Conservation (phyloP, 768 basidiomycete species). For the Podaxis pistillaris region DNA sequence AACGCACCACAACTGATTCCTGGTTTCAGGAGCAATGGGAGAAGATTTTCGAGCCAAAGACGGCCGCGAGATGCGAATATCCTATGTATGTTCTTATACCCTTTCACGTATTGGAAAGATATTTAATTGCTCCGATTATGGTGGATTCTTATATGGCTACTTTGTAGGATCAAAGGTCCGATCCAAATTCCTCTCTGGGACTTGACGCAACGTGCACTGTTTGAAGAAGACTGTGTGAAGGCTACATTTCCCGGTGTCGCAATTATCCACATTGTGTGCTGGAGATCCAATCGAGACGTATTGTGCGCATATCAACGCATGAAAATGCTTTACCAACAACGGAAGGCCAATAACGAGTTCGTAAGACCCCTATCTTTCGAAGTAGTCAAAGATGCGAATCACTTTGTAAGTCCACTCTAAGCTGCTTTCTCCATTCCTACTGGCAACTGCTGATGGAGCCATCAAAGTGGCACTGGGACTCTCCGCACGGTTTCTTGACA, state of each 20-base stretch:
- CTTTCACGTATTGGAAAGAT: background rate
- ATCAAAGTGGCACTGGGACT: constrained; percentile 13
- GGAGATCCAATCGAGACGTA: constrained; percentile 23
- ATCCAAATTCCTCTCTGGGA: constrained; percentile 23
- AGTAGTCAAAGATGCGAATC: constrained; percentile 28
- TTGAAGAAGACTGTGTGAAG: constrained; percentile 18
- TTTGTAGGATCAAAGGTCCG: constrained; percentile 19
- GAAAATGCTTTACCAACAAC: constrained; percentile 21
- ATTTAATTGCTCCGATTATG: background rate
- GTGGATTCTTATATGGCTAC: background rate
- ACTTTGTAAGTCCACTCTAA: constrained; percentile 29
- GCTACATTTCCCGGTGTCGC: constrained; percentile 22
- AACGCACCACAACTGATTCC: constrained; percentile 17
- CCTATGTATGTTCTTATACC: constrained; percentile 19
- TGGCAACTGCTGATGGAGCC: background rate
- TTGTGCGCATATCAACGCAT: constrained; percentile 23
- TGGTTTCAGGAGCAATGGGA: constrained; percentile 23
- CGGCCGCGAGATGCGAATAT: constrained; percentile 20
- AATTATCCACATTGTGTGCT: constrained; percentile 22
- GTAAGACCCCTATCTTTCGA: constrained; percentile 24
- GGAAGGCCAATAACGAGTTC: constrained; percentile 17
- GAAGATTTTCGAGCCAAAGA: constrained; percentile 17
- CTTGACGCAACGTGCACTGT: constrained; percentile 21
- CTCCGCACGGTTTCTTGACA: background rate
- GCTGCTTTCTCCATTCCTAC: background rate